Evolutionary conservation across 345 rosid genomes (phyloP).

Genomic region (Nasturtium officinale): DNA sequence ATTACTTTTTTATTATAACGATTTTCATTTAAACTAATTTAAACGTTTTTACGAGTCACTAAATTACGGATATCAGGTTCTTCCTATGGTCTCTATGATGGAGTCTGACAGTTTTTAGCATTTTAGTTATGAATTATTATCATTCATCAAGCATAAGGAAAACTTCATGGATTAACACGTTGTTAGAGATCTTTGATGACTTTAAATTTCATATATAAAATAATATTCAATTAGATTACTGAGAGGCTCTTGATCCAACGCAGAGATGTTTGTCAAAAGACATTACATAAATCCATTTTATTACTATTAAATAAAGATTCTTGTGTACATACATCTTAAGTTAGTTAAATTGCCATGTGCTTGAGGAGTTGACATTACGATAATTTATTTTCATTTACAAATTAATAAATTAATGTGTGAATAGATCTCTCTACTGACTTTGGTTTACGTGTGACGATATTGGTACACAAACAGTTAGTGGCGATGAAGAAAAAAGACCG

Average conservation of each 20-base stretch:
- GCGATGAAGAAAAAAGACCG: conserved; percentile 58
- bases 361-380: conserved; percentile 41
- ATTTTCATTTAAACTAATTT: not conserved
- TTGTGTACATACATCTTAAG: conserved; percentile 35
- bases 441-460: conserved; percentile 34
- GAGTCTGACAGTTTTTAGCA: not conserved
- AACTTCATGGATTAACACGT: conserved; percentile 16
- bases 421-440: conserved; percentile 27
- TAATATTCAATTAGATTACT: conserved; percentile 24
- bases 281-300: conserved; percentile 22
- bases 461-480: conserved; percentile 51
- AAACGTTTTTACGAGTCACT: not conserved
- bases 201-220: not conserved
- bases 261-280: conserved; percentile 46
- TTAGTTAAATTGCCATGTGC: conserved; percentile 31
- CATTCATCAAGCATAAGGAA: conserved; percentile 12
- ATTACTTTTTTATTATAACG: not conserved
- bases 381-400: conserved; percentile 2
- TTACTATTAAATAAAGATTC: conserved; percentile 30
- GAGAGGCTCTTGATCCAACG: conserved; percentile 57
- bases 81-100: not conserved
- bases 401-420: not conserved
- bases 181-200: conserved; percentile 25
- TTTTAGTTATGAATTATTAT: conserved; percentile 9
- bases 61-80: conserved; percentile 7